These are phyloP conservation scores for Eimeria maxima DNA, from an alignment of 169 alveolate genomes.

Conservation along the genomic window DNA sequence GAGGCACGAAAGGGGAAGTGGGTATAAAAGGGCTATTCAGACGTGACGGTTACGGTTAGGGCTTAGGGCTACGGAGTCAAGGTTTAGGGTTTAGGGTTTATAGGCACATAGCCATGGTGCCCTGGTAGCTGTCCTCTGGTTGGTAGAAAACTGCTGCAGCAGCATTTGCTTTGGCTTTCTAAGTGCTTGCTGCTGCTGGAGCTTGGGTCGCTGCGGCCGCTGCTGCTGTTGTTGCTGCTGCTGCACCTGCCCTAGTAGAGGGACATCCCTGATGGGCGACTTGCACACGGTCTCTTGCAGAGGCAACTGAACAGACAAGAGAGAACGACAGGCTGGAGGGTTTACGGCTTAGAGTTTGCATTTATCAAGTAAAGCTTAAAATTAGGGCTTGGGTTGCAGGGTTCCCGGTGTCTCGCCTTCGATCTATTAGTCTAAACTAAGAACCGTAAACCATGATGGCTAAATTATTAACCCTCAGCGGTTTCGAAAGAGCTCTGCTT, in stretches of 20 bases:
- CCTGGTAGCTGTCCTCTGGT: neutral
- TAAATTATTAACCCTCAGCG: too few species aligned
- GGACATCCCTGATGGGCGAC: neutral
- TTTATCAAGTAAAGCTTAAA: too few species aligned
- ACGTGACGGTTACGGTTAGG: neutral
- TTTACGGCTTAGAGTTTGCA: too few species aligned
- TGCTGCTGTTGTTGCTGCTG: conserved; percentile 55
- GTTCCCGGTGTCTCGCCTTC: too few species aligned
- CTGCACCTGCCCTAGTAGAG: neutral
- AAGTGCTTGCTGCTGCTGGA: neutral
- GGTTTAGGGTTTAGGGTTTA: conserved; percentile 22
- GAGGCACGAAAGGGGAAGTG: neutral
- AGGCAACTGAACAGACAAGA: neutral
- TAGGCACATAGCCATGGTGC: conserved; percentile 40
- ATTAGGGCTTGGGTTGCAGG: too few species aligned
- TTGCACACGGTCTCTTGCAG: neutral
- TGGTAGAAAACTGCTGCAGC: conserved; percentile 35
- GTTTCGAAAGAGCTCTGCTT: too few species aligned
- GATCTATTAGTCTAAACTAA: too few species aligned
- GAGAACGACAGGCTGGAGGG: neutral
- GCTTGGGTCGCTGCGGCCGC: neutral
- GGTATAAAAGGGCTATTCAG: neutral
- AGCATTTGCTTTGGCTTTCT: neutral
- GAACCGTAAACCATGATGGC: too few species aligned
- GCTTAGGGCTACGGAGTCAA: neutral